Base-by-base conservation (phyloP, 148 eudicot species). In the Persicaria tinctoria region DNA sequence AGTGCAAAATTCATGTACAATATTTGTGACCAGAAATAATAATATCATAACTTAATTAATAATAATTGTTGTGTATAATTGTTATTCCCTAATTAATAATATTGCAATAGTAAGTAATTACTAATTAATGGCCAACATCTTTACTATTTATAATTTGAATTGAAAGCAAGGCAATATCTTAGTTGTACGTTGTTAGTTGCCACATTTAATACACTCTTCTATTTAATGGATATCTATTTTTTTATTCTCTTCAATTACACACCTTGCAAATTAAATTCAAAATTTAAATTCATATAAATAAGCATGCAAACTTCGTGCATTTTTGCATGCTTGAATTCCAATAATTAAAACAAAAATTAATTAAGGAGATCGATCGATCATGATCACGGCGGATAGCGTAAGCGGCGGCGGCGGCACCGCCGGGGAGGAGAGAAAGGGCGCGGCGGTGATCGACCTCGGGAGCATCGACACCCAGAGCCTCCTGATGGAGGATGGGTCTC, bases 251-350 rank as follows among this genome's bases (percentile, higher is more conserved):
- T 32, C 41, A 32, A 32, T 32, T 32, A 54, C 17, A 4, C 68
- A 60, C 23, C 68, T 60, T 27, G 68, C 44, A 20, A 6, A 23
- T 2, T 60, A 9, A 23, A 56, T 14, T 50, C 2, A 12, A 57
- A 57, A 60, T 20, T 20, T 38, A 57, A 57, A 60, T 20, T 38
- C 68, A 60, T 66, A 38, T 59, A 59, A 10, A 38, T 66, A 41
- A 38, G n/a, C 70, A 66, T 66, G 70, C 70, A 66, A 66, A 66
- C n/a, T 41, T 66, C 70, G 8, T 66, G 46, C 70, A 64, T 64
- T 32, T 27, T 32, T 38, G 46, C 46, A 64, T 64, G 70, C 70
- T 32, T 32, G 17, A 32, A 32, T 32, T 32, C 2, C 41, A 32
- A 32, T 32, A 32, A 32, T 32, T 32, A 1, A 32, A 32, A 32